Conservation (phyloP, 2,329 filamentous ascomycete species). For the Penicillium hordei region DNA sequence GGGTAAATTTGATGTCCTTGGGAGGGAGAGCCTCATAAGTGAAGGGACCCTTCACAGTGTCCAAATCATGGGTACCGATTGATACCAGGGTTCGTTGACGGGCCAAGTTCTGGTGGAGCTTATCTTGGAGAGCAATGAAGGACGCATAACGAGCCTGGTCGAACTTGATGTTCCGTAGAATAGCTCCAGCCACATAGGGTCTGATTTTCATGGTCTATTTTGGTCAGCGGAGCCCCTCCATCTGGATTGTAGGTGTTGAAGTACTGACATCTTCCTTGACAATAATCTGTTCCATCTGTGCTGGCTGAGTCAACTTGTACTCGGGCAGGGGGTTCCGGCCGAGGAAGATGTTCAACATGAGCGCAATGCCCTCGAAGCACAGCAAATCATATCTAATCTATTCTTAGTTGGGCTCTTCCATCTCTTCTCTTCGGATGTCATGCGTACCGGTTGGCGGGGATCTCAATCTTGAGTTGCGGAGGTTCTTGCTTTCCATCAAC, state of each 20-base stretch:
- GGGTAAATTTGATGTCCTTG: conserved; percentile 86
- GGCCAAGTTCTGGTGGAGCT: conserved; percentile 93
- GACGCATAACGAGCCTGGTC: conserved; percentile 89
- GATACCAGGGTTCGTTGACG: conserved; percentile 91
- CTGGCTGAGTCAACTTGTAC: conserved; percentile 72
- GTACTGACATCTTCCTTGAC: conserved; percentile 64
- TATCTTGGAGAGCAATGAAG: conserved; percentile 97
- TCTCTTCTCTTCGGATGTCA: background rate
- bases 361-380: conserved; percentile 92
- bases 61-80: conserved; percentile 94
- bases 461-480: conserved; percentile 95
- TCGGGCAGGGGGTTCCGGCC: conserved; percentile 73
- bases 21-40: conserved; percentile 90
- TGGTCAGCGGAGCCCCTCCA: conserved; percentile 10
- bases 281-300: conserved; percentile 74
- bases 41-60: conserved; percentile 91
- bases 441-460: conserved; percentile 84
- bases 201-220: conserved; percentile 70
- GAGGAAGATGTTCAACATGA: conserved; percentile 94
- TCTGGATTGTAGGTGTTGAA: background rate
- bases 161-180: conserved; percentile 88
- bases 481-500: conserved; percentile 79
- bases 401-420: conserved; percentile 26
- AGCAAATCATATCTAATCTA: conserved; percentile 73
- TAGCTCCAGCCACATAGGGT: conserved; percentile 83